Percentiles rank a stretch among this genome's conserved stretches.
Conservation (phyloP, 2,329 filamentous ascomycete species). For the Hypoxylon sp. region DNA sequence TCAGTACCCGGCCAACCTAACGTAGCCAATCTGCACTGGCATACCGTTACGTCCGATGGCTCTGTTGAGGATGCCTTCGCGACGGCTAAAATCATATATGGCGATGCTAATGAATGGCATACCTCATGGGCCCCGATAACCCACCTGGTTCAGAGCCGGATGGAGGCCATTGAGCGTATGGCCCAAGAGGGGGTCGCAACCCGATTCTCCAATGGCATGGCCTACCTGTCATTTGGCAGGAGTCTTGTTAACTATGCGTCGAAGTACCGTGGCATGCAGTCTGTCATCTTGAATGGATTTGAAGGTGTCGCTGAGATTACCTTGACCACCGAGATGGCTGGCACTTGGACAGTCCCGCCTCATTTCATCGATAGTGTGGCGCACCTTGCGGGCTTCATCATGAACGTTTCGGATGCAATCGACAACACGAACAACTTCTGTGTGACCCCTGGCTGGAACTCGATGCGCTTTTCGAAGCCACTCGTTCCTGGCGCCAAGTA, state of each 20-base stretch:
- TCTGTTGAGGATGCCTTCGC: slow-evolving; percentile 51
- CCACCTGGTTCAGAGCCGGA: slow-evolving; percentile 63
- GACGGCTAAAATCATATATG: slow-evolving; percentile 60
- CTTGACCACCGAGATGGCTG: slow-evolving; percentile 40
- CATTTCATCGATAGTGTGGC: slow-evolving; percentile 51
- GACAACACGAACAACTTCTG: slow-evolving; percentile 47
- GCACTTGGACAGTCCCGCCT: slow-evolving; percentile 52
- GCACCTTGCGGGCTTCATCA: slow-evolving; percentile 52
- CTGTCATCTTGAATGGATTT: slow-evolving; percentile 49
- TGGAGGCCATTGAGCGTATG: slow-evolving; percentile 56
- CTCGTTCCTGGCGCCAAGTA: slow-evolving; percentile 47
- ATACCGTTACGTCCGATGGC: slow-evolving; percentile 49
- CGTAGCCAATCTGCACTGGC: slow-evolving; percentile 55
- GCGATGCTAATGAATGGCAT: slow-evolving; percentile 60
- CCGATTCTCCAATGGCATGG: slow-evolving; percentile 68
- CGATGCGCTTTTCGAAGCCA: slow-evolving; percentile 45
- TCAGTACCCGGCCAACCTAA: slow-evolving; percentile 55
- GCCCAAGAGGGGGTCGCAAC: slow-evolving; percentile 65
- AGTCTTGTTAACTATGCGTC: slow-evolving; percentile 50
- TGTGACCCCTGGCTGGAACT: slow-evolving; percentile 51
- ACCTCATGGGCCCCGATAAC: slow-evolving; percentile 63
- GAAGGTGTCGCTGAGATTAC: slow-evolving; percentile 49
- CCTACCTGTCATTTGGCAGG: slow-evolving; percentile 61
- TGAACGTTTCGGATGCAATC: slow-evolving; percentile 50
- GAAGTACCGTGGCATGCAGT: slow-evolving; percentile 52